A percentile compares a stretch with the other conserved stretches of the same genome.
phyloP scores from a whole-genome alignment of 176 grass and related monocot species.

The Pontederia crassipes region DNA sequence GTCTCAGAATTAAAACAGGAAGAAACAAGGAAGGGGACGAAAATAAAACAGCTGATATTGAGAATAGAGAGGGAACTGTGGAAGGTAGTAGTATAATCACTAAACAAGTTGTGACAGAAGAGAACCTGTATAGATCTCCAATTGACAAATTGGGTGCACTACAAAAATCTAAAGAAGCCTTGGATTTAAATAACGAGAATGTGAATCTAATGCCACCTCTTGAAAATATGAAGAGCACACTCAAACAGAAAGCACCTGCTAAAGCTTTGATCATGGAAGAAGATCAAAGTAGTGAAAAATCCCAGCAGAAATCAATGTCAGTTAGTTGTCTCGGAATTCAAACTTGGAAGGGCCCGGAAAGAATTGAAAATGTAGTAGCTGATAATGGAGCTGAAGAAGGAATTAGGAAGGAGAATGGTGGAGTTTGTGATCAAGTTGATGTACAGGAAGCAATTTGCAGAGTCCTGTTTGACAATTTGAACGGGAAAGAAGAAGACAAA shows the following conservation, averaged over 20 bases:
- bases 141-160: neutral
- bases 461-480: too few species aligned
- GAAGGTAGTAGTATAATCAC: slow-evolving; percentile 1
- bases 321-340: too few species aligned
- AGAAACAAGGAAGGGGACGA: slow-evolving; percentile 34
- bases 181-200: slow-evolving; percentile 1
- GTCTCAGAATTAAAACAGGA: slow-evolving; percentile 54
- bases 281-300: neutral
- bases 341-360: too few species aligned
- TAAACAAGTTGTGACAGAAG: slow-evolving; percentile 18
- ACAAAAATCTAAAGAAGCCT: neutral
- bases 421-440: too few species aligned
- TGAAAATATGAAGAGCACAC: slow-evolving; percentile 24
- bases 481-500: too few species aligned
- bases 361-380: too few species aligned
- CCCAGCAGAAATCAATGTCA: too few species aligned
- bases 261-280: slow-evolving; percentile 28
- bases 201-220: slow-evolving; percentile 26
- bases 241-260: slow-evolving; percentile 14
- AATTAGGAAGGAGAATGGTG: too few species aligned
- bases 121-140: neutral
- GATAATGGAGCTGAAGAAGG: too few species aligned
- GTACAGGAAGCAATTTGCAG: too few species aligned
- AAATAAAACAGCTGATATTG: slow-evolving; percentile 14
- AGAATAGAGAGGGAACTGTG: neutral